Evolutionary conservation across 2,329 filamentous ascomycete species (phyloP).

Genomic region (Diplocarpon rosae): DNA sequence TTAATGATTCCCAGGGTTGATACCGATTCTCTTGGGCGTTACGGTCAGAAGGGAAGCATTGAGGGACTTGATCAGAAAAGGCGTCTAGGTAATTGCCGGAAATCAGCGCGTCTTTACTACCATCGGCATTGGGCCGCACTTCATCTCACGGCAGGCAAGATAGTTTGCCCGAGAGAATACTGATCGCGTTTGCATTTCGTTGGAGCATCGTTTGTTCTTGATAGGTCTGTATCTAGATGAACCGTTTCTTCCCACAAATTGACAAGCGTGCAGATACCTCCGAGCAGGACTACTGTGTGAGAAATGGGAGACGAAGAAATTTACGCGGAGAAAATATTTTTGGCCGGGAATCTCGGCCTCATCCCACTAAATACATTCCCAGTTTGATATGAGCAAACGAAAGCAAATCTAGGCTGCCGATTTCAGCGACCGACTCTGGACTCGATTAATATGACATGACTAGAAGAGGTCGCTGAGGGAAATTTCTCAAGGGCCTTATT

Average conservation of each 20-base stretch:
- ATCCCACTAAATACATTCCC: too few relatives aligned
- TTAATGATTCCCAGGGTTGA: conserved; percentile 4
- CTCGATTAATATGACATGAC: too few relatives aligned
- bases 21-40: background rate
- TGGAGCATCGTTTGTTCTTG: background rate
- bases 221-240: background rate
- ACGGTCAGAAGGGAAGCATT: background rate
- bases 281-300: too few relatives aligned
- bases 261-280: background rate
- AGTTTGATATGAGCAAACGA: too few relatives aligned
- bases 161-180: background rate
- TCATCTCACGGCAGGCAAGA: background rate
- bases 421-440: too few relatives aligned
- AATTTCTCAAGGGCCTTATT: too few relatives aligned
- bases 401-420: too few relatives aligned
- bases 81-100: background rate
- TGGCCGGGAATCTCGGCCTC: too few relatives aligned
- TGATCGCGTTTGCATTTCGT: background rate
- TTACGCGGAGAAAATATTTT: too few relatives aligned
- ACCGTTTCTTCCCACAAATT: background rate
- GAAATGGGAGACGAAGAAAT: too few relatives aligned
- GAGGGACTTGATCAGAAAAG: background rate
- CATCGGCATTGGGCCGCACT: background rate
- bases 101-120: background rate
- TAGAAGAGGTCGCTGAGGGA: too few relatives aligned